Evolutionary conservation across 176 grass and related monocot species (phyloP), one percentile per base, ranked within the genome.

Genomic region (Avena sativa): DNA sequence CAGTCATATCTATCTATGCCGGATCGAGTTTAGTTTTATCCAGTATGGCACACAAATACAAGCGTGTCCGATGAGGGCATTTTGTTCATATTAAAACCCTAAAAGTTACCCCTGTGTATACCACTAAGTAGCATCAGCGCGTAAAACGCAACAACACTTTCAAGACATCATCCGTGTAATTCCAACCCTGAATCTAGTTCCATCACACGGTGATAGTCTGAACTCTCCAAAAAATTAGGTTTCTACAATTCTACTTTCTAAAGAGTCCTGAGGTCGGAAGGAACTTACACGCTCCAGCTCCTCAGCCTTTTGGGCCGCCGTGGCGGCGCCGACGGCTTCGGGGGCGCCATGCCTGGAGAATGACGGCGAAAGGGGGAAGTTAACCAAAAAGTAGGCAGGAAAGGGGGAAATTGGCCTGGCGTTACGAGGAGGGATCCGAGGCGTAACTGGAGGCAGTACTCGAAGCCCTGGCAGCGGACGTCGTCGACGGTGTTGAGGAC

Each of bases 271-370:
- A 5, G 20, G 67, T 17, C 0, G 12, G 57, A 58, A 40, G 14
- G 46, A 21, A 51, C 89, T 75, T 87, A 87, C 85, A 16, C n/a
- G 36, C n/a, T 91, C 69, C 50, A 91, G 85, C 19, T 91, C 89
- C 76, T 65, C 69, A 1, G 85, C 26, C 26, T 84, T 87, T 12
- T 88, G 7, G n/a, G 20, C 25, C 15, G 40, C 81, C 38, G 11
- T 84, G 59, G 60, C 26, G 8, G 38, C 34, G 76, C 81, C 89
- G 28, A 91, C 1, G 28, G 78, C 76, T 70, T 55, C 28, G 17
- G 68, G 67, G 16, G 59, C 51, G 68, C 75, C 89, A 59, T 79
- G 81, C 68, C 89, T 91, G 81, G 8, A 87, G 76, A 84, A 75
- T 13, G 34, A 19, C 23, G 12, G 52, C 36, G 20, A 11, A 64